A percentile compares a stretch with the other conserved stretches of the same genome.
Conservation (phyloP, 257 asterid genomes). For the Leptodermis oblonga region DNA sequence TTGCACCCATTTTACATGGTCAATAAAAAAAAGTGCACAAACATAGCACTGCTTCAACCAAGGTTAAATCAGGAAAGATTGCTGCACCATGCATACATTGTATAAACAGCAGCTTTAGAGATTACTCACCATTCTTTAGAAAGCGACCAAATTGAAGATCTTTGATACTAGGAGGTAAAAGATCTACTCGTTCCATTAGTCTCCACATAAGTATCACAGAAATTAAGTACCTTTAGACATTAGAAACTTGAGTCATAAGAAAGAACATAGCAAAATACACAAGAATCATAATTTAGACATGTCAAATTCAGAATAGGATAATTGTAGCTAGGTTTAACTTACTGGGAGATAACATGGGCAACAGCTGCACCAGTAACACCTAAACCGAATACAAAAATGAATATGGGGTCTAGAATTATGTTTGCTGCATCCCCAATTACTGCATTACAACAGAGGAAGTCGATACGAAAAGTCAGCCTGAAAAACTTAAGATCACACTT, state of each 20-base stretch:
- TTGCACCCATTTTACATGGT: background rate
- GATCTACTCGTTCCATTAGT: constrained; percentile 47
- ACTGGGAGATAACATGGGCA: constrained; percentile 54
- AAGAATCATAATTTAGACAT: background rate
- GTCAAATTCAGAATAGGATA: background rate
- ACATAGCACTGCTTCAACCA: background rate
- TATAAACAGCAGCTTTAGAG: background rate
- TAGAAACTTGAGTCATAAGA: constrained; percentile 4
- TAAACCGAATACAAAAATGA: constrained; percentile 34
- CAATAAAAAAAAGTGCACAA: background rate
- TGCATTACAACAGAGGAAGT: constrained; percentile 14
- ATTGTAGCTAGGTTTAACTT: constrained; percentile 16
- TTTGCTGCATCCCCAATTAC: constrained; percentile 48
- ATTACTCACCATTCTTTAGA: constrained; percentile 54
- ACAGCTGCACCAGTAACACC: constrained; percentile 56
- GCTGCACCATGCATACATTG: background rate
- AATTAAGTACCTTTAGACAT: constrained; percentile 56
- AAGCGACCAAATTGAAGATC: constrained; percentile 60
- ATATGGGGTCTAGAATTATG: constrained; percentile 43
- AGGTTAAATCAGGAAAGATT: background rate
- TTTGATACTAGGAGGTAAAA: constrained; percentile 55
- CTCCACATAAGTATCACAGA: constrained; percentile 58
- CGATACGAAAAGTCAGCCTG: constrained; percentile 5
- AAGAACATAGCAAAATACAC: background rate
- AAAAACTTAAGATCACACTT: background rate